Percentiles rank a stretch among this genome's conserved stretches.
Evolutionary conservation across 164 flowering plant genomes (phyloP).

Genomic region (Litsea cubeba): DNA sequence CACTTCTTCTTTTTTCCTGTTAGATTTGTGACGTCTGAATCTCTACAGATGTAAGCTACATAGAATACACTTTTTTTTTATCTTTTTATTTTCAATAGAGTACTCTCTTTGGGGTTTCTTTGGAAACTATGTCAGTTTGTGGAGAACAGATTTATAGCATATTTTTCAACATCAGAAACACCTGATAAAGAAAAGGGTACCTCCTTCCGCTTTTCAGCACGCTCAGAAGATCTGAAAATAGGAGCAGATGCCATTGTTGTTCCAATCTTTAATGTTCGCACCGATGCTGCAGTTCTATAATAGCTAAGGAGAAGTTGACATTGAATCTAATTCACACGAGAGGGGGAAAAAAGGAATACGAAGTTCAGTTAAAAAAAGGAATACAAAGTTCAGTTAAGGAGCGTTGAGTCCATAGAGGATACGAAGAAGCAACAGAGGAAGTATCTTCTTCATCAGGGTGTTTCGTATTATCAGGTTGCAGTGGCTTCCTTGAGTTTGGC

Average conservation of each 20-base stretch:
- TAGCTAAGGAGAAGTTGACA: constrained; percentile 34
- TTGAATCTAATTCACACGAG: not conserved
- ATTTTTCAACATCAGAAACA: not conserved
- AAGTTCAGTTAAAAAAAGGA: not conserved
- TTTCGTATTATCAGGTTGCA: constrained; percentile 52
- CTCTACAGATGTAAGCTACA: too few species aligned
- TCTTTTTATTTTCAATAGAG: too few species aligned
- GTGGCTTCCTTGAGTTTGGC: constrained; percentile 45
- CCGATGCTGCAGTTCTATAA: constrained; percentile 34
- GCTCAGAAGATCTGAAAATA: constrained; percentile 53
- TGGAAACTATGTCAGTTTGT: too few species aligned
- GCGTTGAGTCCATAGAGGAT: constrained; percentile 41
- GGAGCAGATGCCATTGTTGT: constrained; percentile 71
- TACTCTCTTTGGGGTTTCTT: too few species aligned
- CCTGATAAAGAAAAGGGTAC: constrained; percentile 12
- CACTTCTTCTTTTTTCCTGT: too few species aligned
- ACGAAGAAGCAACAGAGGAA: constrained; percentile 83
- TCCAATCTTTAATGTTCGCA: constrained; percentile 41
- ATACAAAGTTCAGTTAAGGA: not conserved
- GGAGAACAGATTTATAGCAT: too few species aligned
- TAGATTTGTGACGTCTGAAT: too few species aligned
- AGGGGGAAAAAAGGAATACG: not conserved
- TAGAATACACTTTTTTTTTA: too few species aligned
- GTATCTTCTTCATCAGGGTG: constrained; percentile 73
- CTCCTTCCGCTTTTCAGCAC: constrained; percentile 73